Base-by-base conservation (phyloP, 176 grass and related monocot genomes). In the Calamus simplicifolius region DNA sequence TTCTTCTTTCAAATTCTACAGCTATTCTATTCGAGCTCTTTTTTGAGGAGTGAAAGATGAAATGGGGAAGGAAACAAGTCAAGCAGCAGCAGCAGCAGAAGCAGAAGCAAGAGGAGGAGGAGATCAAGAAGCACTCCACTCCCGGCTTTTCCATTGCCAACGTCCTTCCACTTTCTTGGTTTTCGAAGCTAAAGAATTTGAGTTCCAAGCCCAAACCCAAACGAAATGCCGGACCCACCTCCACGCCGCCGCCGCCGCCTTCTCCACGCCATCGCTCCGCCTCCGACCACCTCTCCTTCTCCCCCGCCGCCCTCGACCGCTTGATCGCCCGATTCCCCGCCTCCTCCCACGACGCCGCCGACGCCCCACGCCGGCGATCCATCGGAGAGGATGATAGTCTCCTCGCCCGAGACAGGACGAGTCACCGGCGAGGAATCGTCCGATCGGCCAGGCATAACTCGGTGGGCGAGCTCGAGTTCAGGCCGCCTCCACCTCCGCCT, bases 131-230 rank as follows among this genome's bases (percentile, higher is more conserved):
- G 48, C 48, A 56, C 6, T 65, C 63, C 16, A 29, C 50, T 25
- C 15, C 26, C n/a, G 25, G 52, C 50, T 68, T 68, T 23, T 68
- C 65, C 18, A 14, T 68, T 12, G 35, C 65, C 63, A 26, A 50
- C 63, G 15, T 66, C 18, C 25, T 66, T 19, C 49, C 63, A 7
- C 50, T 66, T 18, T 68, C 50, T 25, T 68, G 65, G 65, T 23
- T 68, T 16, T 48, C 48, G 3, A 65, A 65, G 23, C 62, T 65
- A 2, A 43, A 10, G 35, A 43, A 43, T 43, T 43, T 43, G 1
- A 43, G 35, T 13, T 43, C 35, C 35, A 43, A 43, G 12, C 8
- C 35, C 31, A 56, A 31, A 29, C 52, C 52, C 27, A 55, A 54
- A 51, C 52, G 50, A 18, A 23, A n/a, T 2, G 0, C n/a, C 27